Conservation (phyloP, 2,329 filamentous ascomycete species). For the Pyrenochaeta sp. region DNA sequence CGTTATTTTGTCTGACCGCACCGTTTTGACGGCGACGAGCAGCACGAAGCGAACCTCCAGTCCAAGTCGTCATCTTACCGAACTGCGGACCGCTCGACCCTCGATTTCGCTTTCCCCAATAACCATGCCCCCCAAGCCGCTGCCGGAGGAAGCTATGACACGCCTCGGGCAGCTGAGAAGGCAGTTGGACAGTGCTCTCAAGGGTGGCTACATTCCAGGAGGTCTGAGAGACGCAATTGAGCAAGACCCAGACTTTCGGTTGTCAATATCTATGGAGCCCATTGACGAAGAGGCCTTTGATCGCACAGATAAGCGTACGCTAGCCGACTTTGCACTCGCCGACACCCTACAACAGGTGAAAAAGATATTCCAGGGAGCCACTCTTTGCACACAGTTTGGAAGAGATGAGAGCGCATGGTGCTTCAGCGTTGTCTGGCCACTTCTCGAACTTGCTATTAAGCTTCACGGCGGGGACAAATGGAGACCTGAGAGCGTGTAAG, state of each 20-base stretch:
- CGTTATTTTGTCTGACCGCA: slow-evolving; percentile 5
- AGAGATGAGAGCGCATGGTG: slow-evolving; percentile 28
- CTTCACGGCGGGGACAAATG: slow-evolving; percentile 20
- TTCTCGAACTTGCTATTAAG: slow-evolving; percentile 23
- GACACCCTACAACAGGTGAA: slow-evolving; percentile 15
- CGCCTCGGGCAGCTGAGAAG: slow-evolving; percentile 6
- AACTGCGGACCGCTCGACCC: slow-evolving; percentile 16
- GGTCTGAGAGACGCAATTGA: slow-evolving; percentile 11
- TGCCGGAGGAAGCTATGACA: slow-evolving; percentile 9
- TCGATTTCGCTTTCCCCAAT: slow-evolving; percentile 11
- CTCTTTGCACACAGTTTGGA: slow-evolving; percentile 18
- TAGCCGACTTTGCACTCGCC: slow-evolving; percentile 15
- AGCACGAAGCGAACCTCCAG: slow-evolving; percentile 15
- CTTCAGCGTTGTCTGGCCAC: slow-evolving; percentile 23
- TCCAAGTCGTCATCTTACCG: slow-evolving; percentile 11
- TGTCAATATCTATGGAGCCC: slow-evolving; percentile 12
- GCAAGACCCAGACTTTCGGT: slow-evolving; percentile 9
- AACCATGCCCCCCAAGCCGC: slow-evolving; percentile 11
- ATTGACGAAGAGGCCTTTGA: slow-evolving; percentile 20
- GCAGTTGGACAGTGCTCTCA: slow-evolving; percentile 6
- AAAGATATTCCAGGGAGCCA: slow-evolving; percentile 23
- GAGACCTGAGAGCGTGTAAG: slow-evolving; percentile 25
- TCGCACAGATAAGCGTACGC: slow-evolving; percentile 11
- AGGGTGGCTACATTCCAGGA: slow-evolving; percentile 11
- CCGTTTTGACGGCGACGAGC: slow-evolving; percentile 2